Evolutionary conservation across 805 yeast species (phyloP), one percentile per base, ranked within the genome.

Genomic region (Cyberlindnera mississippiensis): DNA sequence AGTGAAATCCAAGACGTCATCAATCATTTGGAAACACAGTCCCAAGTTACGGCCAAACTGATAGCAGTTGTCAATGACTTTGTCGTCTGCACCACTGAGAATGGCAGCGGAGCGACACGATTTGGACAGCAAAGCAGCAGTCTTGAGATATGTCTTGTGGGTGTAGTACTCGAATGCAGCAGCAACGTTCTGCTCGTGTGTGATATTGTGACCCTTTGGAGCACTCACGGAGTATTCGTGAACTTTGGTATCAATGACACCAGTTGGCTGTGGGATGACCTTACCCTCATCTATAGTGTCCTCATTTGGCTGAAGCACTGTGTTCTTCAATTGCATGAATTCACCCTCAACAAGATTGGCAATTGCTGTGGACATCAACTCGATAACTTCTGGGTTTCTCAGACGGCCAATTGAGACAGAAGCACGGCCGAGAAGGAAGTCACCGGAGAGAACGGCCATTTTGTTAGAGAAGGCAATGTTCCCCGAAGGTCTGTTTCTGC

Each of bases 321-420:
- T 88, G 65, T 93, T 93, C 55, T 91, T 90, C 69, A 93, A 76
- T 67, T 93, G 99, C 98, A 93, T 93, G 62, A 93, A 91, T 67
- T 93, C 99, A 38, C 99, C 99, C 67, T 93, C 99, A 1, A 93
- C 98, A 46, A 93, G 72, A 61, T 93, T 93, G 11, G 98, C 99
- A 60, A 93, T 93, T 26, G 96, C 85, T 12, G 96, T 91, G 3
- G 97, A 89, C 69, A 93, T 78, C 47, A 93, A 72, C 67, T 93
- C 99, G 44, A 89, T 90, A 35, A 93, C 99, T 68, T 93, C 98
- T n/a, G 96, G 91, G 62, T 93, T 91, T 59, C 97, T 73, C 38
- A 93, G 68, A 46, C 99, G 71, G 11, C 97, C 95, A 50, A 93
- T 82, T 2, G 96, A 90, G 9, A 93, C 97, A 0, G 98, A 90